These are phyloP conservation scores for Aureobasidium uvarum DNA, from an alignment of 2,329 filamentous ascomycete species.

Conservation along the genomic window DNA sequence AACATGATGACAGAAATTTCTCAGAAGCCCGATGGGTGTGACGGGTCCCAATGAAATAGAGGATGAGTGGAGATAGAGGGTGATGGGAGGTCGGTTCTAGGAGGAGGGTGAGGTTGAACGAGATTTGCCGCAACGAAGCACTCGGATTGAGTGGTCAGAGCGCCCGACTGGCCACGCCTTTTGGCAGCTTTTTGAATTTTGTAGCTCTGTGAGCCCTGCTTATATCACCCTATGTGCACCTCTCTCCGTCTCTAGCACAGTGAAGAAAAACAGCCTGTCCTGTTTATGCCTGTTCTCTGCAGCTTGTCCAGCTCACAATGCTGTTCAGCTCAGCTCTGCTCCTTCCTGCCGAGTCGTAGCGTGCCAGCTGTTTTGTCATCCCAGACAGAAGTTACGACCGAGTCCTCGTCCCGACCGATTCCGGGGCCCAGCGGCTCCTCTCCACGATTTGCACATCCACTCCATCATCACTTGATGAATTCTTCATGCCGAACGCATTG, in stretches of 20 bases:
- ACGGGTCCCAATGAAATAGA: conserved; percentile 28
- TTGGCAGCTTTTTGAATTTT: conserved; percentile 26
- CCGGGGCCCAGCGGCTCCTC: conserved; percentile 12
- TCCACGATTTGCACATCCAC: conserved; percentile 7
- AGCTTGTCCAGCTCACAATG: neutral
- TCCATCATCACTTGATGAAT: neutral
- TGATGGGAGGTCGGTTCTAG: conserved; percentile 27
- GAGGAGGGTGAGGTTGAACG: conserved; percentile 27
- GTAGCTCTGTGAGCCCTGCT: conserved; percentile 5
- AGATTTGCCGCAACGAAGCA: conserved; percentile 25
- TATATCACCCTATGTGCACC: neutral
- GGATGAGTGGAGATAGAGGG: conserved; percentile 30
- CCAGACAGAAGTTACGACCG: conserved; percentile 21
- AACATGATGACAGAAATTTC: conserved; percentile 66
- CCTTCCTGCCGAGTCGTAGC: neutral
- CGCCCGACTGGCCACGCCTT: conserved; percentile 14
- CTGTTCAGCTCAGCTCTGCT: neutral
- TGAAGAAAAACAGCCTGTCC: neutral
- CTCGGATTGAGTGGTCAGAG: conserved; percentile 11
- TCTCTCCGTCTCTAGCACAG: neutral
- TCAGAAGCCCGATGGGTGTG: conserved; percentile 28
- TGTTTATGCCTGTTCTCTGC: neutral
- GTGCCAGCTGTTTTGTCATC: conserved; percentile 22
- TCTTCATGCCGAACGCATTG: neutral
- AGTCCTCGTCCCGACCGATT: conserved; percentile 19